These are phyloP conservation scores for Leptosphaerulina australis DNA, from an alignment of 2,329 filamentous ascomycete species.

Conservation along the genomic window DNA sequence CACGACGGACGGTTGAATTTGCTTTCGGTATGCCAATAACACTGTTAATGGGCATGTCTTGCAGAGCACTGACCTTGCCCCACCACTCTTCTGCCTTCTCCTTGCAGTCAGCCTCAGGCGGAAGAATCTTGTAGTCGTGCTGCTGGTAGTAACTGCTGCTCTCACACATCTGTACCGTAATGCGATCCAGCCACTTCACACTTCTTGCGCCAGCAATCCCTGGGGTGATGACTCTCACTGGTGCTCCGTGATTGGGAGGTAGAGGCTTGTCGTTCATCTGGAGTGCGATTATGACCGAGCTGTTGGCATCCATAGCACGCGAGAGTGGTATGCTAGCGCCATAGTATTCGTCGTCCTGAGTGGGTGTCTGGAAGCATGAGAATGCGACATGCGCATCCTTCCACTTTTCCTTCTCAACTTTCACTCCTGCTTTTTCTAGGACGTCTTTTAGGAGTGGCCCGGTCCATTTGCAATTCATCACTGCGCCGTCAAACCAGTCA, in stretches of 20 bases:
- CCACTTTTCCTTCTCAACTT: constrained; percentile 36
- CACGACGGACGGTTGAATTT: constrained; percentile 51
- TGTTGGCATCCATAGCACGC: constrained; percentile 27
- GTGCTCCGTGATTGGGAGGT: constrained; percentile 58
- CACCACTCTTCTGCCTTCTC: constrained; percentile 61
- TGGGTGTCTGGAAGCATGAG: constrained; percentile 59
- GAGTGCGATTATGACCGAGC: constrained; percentile 33
- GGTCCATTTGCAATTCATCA: constrained; percentile 66
- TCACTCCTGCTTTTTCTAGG: constrained; percentile 54
- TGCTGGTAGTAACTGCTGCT: constrained; percentile 63
- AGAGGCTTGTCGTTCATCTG: constrained; percentile 59
- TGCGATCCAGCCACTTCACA: constrained; percentile 63
- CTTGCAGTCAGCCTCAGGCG: constrained; percentile 56
- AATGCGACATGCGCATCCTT: constrained; percentile 60
- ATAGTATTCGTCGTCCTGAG: constrained; percentile 65
- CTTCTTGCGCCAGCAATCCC: constrained; percentile 60
- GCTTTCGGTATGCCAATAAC: constrained; percentile 58
- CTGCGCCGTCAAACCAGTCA: constrained; percentile 65
- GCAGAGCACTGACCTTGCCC: constrained; percentile 57
- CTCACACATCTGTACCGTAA: constrained; percentile 59
- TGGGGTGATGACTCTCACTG: constrained; percentile 59
- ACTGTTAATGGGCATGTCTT: constrained; percentile 63
- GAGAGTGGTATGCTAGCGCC: constrained; percentile 59
- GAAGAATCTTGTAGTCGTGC: constrained; percentile 65
- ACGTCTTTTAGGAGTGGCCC: constrained; percentile 60